A percentile compares a stretch with the other conserved stretches of the same genome.
These are phyloP conservation scores for Monilinia fructigena DNA, from an alignment of 2,329 filamentous ascomycete genomes.

Conservation along the genomic window DNA sequence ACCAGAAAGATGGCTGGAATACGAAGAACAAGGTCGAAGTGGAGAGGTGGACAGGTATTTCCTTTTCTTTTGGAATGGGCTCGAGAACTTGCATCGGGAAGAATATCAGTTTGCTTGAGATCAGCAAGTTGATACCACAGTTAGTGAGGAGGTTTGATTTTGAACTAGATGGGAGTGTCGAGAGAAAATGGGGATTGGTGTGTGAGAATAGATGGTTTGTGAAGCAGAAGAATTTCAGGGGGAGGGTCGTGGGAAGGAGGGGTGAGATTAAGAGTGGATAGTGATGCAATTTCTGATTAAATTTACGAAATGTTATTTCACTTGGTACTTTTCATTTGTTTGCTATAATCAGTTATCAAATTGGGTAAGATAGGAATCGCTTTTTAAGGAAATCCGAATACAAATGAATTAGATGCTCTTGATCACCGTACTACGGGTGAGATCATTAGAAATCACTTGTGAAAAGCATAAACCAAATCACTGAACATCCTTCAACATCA, in stretches of 20 bases:
- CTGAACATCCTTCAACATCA: no score
- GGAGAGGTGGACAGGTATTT: constrained; percentile 49
- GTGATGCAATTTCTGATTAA: no score
- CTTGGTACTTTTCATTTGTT: no score
- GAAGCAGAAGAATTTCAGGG: constrained; percentile 35
- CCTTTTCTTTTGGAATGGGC: constrained; percentile 43
- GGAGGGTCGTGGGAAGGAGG: constrained; percentile 25
- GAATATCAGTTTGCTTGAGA: constrained; percentile 47
- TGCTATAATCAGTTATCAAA: no score
- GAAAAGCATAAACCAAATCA: no score
- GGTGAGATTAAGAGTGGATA: no score
- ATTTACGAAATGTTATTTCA: no score
- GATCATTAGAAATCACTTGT: no score
- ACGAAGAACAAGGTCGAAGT: constrained; percentile 45
- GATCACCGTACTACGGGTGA: no score
- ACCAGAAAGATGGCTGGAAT: constrained; percentile 52
- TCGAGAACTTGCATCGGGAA: constrained; percentile 47
- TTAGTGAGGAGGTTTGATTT: constrained; percentile 38
- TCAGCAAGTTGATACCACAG: constrained; percentile 46
- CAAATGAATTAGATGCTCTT: no score
- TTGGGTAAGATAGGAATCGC: no score
- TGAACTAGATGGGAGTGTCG: constrained; percentile 29
- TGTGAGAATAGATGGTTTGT: constrained; percentile 37
- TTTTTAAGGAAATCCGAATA: no score
- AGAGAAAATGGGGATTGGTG: constrained; percentile 26